Evolutionary conservation across 2,329 filamentous ascomycete species (phyloP).

Genomic region (Didymella arachidicola): DNA sequence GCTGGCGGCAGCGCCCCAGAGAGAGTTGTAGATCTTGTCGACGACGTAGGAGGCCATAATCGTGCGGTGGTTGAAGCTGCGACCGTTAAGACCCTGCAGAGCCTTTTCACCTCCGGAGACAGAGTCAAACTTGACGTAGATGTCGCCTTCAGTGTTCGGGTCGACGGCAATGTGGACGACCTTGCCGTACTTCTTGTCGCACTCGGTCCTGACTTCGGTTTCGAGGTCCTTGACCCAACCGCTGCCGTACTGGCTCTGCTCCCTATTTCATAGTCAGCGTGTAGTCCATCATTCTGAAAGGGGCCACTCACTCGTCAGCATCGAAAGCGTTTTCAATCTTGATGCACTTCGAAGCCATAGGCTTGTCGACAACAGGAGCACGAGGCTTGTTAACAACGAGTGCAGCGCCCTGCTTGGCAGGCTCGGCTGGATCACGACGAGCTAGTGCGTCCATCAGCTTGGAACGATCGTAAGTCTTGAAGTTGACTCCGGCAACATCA

Average conservation of each 20-base stretch:
- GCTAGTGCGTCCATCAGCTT: constrained; percentile 98
- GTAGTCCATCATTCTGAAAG: background rate
- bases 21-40: constrained; percentile 97
- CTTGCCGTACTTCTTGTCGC: constrained; percentile 93
- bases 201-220: constrained; percentile 90
- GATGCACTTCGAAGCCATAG: constrained; percentile 90
- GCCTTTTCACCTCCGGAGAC: constrained; percentile 96
- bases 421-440: constrained; percentile 79
- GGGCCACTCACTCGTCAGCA: constrained; percentile 75
- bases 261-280: constrained; percentile 36
- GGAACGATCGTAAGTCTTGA: constrained; percentile 99
- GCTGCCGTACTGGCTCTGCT: constrained; percentile 35
- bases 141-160: constrained; percentile 91
- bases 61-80: constrained; percentile 91
- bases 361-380: constrained; percentile 78
- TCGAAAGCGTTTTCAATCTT: constrained; percentile 97
- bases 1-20: constrained; percentile 60
- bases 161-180: constrained; percentile 97
- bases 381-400: constrained; percentile 72
- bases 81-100: constrained; percentile 95
- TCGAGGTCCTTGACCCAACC: constrained; percentile 91
- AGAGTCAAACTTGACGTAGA: constrained; percentile 98
- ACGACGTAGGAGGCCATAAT: constrained; percentile 96
- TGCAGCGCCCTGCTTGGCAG: constrained; percentile 43
- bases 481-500: constrained; percentile 97